phyloP scores from a whole-genome alignment of 352 stramenopile species.

The Halophytophthora polymorphica region DNA sequence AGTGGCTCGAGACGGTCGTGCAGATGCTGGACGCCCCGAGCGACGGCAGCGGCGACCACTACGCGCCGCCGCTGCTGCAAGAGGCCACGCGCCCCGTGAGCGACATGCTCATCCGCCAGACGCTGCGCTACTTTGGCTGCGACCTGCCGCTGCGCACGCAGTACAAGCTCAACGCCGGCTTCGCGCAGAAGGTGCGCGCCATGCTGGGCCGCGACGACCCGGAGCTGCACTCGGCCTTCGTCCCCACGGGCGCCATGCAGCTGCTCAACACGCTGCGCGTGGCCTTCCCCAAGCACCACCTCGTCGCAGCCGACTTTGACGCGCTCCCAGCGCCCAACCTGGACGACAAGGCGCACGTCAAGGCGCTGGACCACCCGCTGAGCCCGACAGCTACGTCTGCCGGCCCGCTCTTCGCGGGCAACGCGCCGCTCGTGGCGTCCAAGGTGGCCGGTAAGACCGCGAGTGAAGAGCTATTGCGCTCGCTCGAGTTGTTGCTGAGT shows the following conservation, averaged over 20 bases:
- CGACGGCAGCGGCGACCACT: not conserved
- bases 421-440: constrained; percentile 86
- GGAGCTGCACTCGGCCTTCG: constrained; percentile 70
- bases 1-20: constrained; percentile 77
- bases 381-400: constrained; percentile 65
- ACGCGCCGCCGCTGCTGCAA: constrained; percentile 23
- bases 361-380: constrained; percentile 56
- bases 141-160: constrained; percentile 60
- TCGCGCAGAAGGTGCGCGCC: constrained; percentile 50
- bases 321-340: constrained; percentile 72
- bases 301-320: constrained; percentile 90
- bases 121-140: constrained; percentile 68
- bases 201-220: constrained; percentile 50
- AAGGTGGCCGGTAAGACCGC: constrained; percentile 63
- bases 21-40: constrained; percentile 10
- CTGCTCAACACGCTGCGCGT: constrained; percentile 76
- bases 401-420: constrained; percentile 70
- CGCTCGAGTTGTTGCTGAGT: not conserved
- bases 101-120: constrained; percentile 73
- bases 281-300: constrained; percentile 81
- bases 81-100: constrained; percentile 51
- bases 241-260: constrained; percentile 86
- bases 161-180: constrained; percentile 54
- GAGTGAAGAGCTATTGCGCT: no score
- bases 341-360: constrained; percentile 39